Percentiles rank a stretch among this genome's conserved stretches.
phyloP scores from a whole-genome alignment of 2,329 filamentous ascomycete species.

The Fusarium napiforme region DNA sequence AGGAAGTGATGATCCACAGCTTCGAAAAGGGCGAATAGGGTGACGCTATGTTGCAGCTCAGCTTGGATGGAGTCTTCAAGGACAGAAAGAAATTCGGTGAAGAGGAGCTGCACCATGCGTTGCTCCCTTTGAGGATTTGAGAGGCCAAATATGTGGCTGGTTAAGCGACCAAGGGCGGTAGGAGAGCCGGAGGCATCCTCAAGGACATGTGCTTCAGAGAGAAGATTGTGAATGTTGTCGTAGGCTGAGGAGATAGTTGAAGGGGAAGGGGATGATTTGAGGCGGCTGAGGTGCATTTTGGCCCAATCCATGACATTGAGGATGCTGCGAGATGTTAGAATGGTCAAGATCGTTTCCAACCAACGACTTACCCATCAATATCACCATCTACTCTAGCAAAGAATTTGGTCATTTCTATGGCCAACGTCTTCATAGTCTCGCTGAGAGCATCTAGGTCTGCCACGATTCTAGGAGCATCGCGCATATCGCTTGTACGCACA shows the following conservation, averaged over 20 bases:
- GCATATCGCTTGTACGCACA: slow-evolving; percentile 89
- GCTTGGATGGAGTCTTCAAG: slow-evolving; percentile 89
- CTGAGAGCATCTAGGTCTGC: slow-evolving; percentile 85
- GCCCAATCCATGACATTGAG: slow-evolving; percentile 98
- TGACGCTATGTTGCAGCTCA: slow-evolving; percentile 82
- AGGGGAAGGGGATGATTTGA: slow-evolving; percentile 70
- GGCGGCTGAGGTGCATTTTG: slow-evolving; percentile 80
- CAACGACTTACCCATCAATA: slow-evolving; percentile 75
- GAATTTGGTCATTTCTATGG: slow-evolving; percentile 88
- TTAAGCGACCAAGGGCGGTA: slow-evolving; percentile 74
- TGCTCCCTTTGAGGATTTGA: slow-evolving; percentile 84
- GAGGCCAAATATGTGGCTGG: slow-evolving; percentile 80
- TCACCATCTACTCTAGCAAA: slow-evolving; percentile 94
- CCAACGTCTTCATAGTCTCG: slow-evolving; percentile 85
- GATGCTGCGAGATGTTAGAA: slow-evolving; percentile 64
- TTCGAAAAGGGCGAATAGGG: slow-evolving; percentile 90
- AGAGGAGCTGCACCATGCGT: slow-evolving; percentile 84
- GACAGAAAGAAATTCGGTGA: slow-evolving; percentile 83
- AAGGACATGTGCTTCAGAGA: slow-evolving; percentile 72
- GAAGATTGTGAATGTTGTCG: slow-evolving; percentile 83
- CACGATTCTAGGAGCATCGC: slow-evolving; percentile 86
- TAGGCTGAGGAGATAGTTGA: slow-evolving; percentile 73
- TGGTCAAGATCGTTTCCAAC: background rate
- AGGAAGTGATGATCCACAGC: slow-evolving; percentile 90
- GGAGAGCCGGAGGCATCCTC: slow-evolving; percentile 66